Evolutionary conservation across 2,329 filamentous ascomycete genomes (phyloP), one percentile per base, ranked within the genome.

Genomic region (Xylariaceae sp.): DNA sequence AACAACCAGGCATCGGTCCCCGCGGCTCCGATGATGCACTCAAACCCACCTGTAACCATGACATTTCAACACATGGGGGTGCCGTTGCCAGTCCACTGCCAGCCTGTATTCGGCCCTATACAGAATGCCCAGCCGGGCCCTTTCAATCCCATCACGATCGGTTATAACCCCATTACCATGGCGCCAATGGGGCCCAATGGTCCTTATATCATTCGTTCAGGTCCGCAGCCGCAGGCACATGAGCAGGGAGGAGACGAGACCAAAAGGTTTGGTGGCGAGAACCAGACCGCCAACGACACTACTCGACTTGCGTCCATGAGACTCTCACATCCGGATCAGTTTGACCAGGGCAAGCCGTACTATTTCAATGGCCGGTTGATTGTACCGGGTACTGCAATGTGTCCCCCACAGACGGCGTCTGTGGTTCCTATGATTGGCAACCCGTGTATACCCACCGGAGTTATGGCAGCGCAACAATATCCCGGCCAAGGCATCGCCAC

Each of bases 331-430:
- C 74, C 76, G 0, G 78, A 78, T 15, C 75, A 78, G 55, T 77
- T 79, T 57, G 80, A 83, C 55, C 74, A 72, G 30, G 74, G 66
- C 37, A 76, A 76, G 42, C 77, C 80, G 0, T 80, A 77, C 64
- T 71, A 74, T 59, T 72, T 71, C 66, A 78, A 80, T 54, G 76
- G 77, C 0, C 77, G 79, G 55, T 74, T 77, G 71, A 67, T 78
- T 63, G 73, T 78, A 61, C 75, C 75, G 2, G 5, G 62, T n/a
- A 51, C 64, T 58, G 66, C 59, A 51, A 61, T 65, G 49, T 47
- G 57, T 3, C 63, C 61, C 17, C 54, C 56, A 37, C 63, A 58
- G 2, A 55, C 37, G 50, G 48, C 57, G 3, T 63, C 57, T 2
- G 53, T 67, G 58, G 59, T 65, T 35, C 66, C 65, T 51, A 62